Base-by-base conservation (phyloP, 2,329 filamentous ascomycete species). In the Ophiocordyceps camponoti-saundersi region DNA sequence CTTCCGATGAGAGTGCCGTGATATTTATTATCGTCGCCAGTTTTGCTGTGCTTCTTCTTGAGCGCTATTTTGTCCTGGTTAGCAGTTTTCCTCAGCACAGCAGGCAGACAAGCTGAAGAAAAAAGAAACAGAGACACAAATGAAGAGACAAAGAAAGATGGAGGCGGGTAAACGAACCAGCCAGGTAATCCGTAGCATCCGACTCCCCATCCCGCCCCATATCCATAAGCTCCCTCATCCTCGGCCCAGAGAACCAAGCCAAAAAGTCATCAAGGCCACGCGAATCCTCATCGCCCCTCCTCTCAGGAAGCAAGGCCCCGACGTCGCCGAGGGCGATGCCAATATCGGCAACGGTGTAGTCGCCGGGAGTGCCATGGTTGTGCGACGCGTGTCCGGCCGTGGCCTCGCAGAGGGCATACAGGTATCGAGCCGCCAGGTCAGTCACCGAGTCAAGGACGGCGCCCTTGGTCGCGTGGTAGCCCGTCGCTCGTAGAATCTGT, bases 41-140 rank as follows among this genome's bases (percentile, higher is more conserved):
- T 85, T 56, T 92, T 93, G 65, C 82, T 88, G 62, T 94, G 85
- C 59, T 93, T 95, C 65, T 89, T 92, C 64, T 94, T 95, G 41
- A 96, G 68, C 5, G 80, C 83, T 85, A 53, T 13, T 2, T 20
- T 16, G n/a, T 1, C 2, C 16, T 12, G 7, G 23, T 48, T 32
- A 48, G 48, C 30, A 20, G 21, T 26, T 26, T 26, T 26, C 6
- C 6, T 18, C 16, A 2, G 1, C 32, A 13, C 6, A 6, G 6
- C 13, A 6, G 13, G 4, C 34, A 39, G 16, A 39, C 10, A 16
- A 39, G 39, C 8, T 18, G 46, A 36, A 3, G 8, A 46, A 21
- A 41, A 29, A 22, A 46, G 22, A 36, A 8, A 49, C 22, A 32
- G 39, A 32, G 30, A 32, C n/a, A n/a, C n/a, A 42, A 32, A 46